Evolutionary conservation across 441 rosid genomes (phyloP), one percentile per base, ranked within the genome.

Genomic region (Croton setiger): DNA sequence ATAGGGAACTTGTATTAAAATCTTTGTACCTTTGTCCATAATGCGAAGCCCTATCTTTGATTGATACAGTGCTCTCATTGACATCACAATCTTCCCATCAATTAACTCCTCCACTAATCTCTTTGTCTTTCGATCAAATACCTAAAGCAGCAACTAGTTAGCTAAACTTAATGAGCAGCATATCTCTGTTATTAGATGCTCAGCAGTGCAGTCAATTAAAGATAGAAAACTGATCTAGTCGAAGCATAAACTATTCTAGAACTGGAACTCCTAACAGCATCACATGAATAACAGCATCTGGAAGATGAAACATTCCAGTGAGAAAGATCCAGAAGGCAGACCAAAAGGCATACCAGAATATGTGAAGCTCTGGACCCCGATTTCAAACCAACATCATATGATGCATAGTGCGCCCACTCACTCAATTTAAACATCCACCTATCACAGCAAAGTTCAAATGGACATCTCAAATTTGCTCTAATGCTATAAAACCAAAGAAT

Each of bases 391-490:
- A 88, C 83, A 63, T 87, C 96, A 73, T 93, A 91, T 37, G 93
- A 82, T 45, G 96, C 86, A 79, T 88, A 82, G 64, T 88, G 91
- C 69, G 90, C 88, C 98, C 98, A 93, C 77, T 93, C 98, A 81
- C 97, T 89, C 60, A 93, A 86, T 78, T 91, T 93, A 69, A 93
- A 91, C 75, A 89, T 84, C 98, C 98, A 91, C 84, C 96, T 93
- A 71, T 52, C 57, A 52, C 66, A 39, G 69, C 41, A 64, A 13
- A 64, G 68, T 64, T 49, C 31, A 71, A 64, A 23, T 31, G 52
- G 43, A 47, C 47, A 47, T 35, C 45, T 70, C 59, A 71, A 64
- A 23, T 47, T 52, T 45, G 60, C 7, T 10, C 60, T 36, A 3
- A 17, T 47, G 56, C 23, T 20, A 31, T 53, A 23, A 39, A 47